Evolutionary conservation across 805 yeast genomes (phyloP).

Genomic region (Helenozyma rhizophorensis): DNA sequence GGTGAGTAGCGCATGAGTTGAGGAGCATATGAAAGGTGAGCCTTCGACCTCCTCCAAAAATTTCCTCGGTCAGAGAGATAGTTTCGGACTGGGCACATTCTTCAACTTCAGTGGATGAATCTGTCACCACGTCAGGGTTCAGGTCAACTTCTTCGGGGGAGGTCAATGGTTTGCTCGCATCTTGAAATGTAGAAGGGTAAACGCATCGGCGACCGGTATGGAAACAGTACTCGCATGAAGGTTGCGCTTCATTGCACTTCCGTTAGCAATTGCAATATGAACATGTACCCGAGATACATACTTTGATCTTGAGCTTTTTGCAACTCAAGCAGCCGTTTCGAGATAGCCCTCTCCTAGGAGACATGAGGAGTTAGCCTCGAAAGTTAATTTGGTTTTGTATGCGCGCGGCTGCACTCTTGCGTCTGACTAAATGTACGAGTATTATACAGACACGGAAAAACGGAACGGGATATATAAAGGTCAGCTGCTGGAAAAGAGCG

Average conservation of each 20-base stretch:
- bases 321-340: constrained; percentile 30
- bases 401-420: too few species aligned
- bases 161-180: too few species aligned
- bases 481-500: constrained; percentile 34
- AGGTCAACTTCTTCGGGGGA: too few species aligned
- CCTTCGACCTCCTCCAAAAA: too few species aligned
- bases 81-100: too few species aligned
- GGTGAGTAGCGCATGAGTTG: constrained; percentile 16
- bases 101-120: too few species aligned
- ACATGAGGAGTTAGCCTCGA: too few species aligned
- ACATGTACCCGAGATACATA: constrained; percentile 12
- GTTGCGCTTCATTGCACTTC: constrained; percentile 29
- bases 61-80: too few species aligned
- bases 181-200: constrained; percentile 13
- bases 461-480: constrained; percentile 33
- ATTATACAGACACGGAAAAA: constrained; percentile 31
- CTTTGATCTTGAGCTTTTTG: constrained; percentile 28
- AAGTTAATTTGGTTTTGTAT: too few species aligned
- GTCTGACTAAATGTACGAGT: too few species aligned
- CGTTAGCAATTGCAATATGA: constrained; percentile 8
- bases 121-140: too few species aligned
- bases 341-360: too few species aligned
- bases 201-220: constrained; percentile 25
- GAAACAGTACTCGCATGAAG: constrained; percentile 30
- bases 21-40: not conserved